Conservation (phyloP, 2,329 filamentous ascomycete genomes). For the Nothophoma quercina region DNA sequence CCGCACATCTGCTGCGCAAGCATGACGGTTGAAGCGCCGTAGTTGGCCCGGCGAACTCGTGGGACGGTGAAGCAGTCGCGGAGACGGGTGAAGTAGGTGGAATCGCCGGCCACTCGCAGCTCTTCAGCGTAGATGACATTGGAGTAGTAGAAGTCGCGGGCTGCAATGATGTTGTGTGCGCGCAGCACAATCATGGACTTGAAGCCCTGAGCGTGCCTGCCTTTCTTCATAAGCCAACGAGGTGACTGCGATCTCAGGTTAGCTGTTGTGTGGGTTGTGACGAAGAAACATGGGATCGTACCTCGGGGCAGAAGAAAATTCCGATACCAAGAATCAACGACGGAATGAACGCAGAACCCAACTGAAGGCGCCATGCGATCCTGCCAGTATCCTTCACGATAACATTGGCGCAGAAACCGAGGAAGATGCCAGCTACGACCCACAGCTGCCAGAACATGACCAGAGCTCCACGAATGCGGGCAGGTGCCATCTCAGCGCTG, state of each 20-base stretch:
- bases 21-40: conserved; percentile 52
- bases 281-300: too few species aligned
- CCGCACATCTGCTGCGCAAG: conserved; percentile 52
- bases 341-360: conserved; percentile 51
- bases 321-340: conserved; percentile 46
- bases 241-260: conserved; percentile 33
- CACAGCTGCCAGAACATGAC: conserved; percentile 52
- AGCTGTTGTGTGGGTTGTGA: too few species aligned
- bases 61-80: conserved; percentile 57
- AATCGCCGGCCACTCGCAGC: conserved; percentile 39
- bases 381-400: conserved; percentile 52
- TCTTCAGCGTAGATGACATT: conserved; percentile 48
- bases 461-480: conserved; percentile 46
- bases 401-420: conserved; percentile 59
- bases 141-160: conserved; percentile 49
- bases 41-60: conserved; percentile 48
- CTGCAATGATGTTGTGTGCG: conserved; percentile 44
- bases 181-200: conserved; percentile 56
- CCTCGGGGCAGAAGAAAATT: conserved; percentile 50
- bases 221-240: conserved; percentile 51
- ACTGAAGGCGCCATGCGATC: conserved; percentile 48
- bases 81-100: conserved; percentile 53
- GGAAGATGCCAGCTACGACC: conserved; percentile 50
- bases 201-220: conserved; percentile 53
- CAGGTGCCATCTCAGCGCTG: conserved; percentile 46